Percentiles rank a stretch among this genome's conserved stretches.
Conservation (phyloP, 352 stramenopile genomes). For the Phytophthora sp. region DNA sequence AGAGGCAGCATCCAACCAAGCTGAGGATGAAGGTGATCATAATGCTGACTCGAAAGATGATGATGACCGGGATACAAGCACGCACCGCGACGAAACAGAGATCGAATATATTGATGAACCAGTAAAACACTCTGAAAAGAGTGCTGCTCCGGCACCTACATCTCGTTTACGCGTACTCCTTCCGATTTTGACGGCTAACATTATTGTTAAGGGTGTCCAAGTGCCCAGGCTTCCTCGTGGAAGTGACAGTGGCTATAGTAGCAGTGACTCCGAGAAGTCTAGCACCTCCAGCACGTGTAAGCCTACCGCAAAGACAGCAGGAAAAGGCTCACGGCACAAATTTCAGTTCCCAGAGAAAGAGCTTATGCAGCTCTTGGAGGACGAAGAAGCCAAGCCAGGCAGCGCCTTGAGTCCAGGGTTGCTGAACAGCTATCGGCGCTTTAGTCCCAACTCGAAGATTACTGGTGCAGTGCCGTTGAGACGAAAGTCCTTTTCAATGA, state of each 20-base stretch:
- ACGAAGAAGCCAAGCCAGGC: slow-evolving; percentile 20
- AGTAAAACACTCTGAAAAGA: slow-evolving; percentile 1
- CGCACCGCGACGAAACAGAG: slow-evolving; percentile 4
- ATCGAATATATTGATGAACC: slow-evolving; percentile 3
- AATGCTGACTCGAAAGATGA: background rate
- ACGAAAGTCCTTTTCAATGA: slow-evolving; percentile 74
- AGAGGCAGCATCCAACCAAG: slow-evolving; percentile 52
- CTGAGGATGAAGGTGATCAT: slow-evolving; percentile 36
- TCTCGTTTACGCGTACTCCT: slow-evolving; percentile 22
- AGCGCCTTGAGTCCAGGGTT: background rate
- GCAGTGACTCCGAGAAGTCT: background rate
- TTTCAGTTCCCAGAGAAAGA: slow-evolving; percentile 70
- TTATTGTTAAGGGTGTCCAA: slow-evolving; percentile 38
- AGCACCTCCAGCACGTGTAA: background rate
- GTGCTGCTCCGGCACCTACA: background rate
- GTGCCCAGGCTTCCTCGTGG: slow-evolving; percentile 49
- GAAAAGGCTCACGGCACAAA: slow-evolving; percentile 41
- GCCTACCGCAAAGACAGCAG: slow-evolving; percentile 1
- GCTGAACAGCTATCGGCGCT: slow-evolving; percentile 27
- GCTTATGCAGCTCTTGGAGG: slow-evolving; percentile 33
- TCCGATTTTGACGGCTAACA: slow-evolving; percentile 31
- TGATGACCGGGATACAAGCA: background rate
- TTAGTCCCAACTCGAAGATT: slow-evolving; percentile 45
- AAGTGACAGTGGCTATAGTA: slow-evolving; percentile 7
- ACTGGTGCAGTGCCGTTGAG: slow-evolving; percentile 49